A percentile compares a stretch with the other conserved stretches of the same genome.
phyloP scores from a whole-genome alignment of 345 rosid species.

The Punica granatum region DNA sequence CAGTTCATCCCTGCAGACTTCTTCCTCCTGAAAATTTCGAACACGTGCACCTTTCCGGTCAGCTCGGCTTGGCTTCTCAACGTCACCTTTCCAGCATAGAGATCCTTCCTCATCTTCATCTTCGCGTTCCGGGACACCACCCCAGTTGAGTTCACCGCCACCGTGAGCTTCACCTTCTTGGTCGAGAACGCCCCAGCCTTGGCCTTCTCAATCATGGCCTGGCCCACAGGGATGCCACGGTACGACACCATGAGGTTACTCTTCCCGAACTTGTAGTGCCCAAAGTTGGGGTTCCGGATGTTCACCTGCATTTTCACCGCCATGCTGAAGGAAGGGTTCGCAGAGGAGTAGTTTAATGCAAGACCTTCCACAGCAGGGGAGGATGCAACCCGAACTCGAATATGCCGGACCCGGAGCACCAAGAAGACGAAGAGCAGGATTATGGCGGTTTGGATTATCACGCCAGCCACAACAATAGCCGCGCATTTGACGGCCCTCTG shows the following conservation, averaged over 20 bases:
- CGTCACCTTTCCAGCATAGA: slow-evolving; percentile 10
- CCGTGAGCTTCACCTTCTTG: slow-evolving; percentile 10
- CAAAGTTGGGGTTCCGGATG: slow-evolving; percentile 26
- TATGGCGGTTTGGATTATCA: slow-evolving; percentile 8
- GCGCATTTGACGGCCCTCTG: not conserved
- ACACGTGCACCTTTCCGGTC: slow-evolving; percentile 15
- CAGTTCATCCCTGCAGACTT: slow-evolving; percentile 23
- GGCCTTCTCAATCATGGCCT: slow-evolving; percentile 10
- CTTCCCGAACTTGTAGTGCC: slow-evolving; percentile 17
- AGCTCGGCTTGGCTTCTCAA: slow-evolving; percentile 12
- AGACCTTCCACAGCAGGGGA: slow-evolving; percentile 7
- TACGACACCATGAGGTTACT: slow-evolving; percentile 13
- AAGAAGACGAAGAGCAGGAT: slow-evolving; percentile 15
- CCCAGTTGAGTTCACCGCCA: slow-evolving; percentile 6
- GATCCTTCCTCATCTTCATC: slow-evolving; percentile 5
- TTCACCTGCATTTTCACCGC: slow-evolving; percentile 11
- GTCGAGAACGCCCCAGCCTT: slow-evolving; percentile 14
- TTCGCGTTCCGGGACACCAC: not conserved
- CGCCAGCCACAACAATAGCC: slow-evolving; percentile 1
- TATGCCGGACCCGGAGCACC: slow-evolving; percentile 9
- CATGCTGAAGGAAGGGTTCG: slow-evolving; percentile 13
- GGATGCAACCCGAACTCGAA: slow-evolving; percentile 2
- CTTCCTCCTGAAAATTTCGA: slow-evolving; percentile 18
- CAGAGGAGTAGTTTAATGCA: slow-evolving; percentile 2
- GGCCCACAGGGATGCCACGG: slow-evolving; percentile 15